Conservation (phyloP, 2,329 filamentous ascomycete species). For the Xylariaceae sp. region DNA sequence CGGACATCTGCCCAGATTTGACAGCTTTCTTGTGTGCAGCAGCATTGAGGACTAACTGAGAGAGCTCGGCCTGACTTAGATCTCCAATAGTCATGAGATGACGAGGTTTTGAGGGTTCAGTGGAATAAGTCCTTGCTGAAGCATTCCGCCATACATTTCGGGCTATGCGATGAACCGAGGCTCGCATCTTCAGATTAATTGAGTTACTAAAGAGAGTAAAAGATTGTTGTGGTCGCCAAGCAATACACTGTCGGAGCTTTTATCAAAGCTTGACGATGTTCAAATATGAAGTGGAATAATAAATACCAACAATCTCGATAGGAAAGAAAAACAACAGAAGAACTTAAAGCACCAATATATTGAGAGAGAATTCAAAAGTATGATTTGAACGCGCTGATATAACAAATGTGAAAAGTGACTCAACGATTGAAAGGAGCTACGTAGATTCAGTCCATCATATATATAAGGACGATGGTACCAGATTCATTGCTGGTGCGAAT, state of each 20-base stretch:
- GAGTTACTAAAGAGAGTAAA: neutral
- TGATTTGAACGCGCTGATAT: too few relatives aligned
- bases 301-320: too few relatives aligned
- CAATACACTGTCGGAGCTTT: too few relatives aligned
- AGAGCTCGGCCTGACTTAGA: conserved; percentile 79
- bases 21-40: conserved; percentile 75
- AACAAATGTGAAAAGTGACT: too few relatives aligned
- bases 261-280: too few relatives aligned
- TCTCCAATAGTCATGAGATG: conserved; percentile 94
- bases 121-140: conserved; percentile 48
- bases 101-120: conserved; percentile 57
- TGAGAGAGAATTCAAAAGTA: too few relatives aligned
- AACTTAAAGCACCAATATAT: too few relatives aligned
- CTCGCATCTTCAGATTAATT: conserved; percentile 33
- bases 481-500: conserved; percentile 17
- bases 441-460: too few relatives aligned
- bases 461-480: too few relatives aligned
- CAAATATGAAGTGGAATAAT: too few relatives aligned
- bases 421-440: too few relatives aligned
- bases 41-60: conserved; percentile 82
- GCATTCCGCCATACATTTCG: conserved; percentile 47
- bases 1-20: conserved; percentile 70
- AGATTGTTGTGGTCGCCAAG: neutral
- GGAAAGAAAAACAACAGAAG: too few relatives aligned
- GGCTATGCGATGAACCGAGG: conserved; percentile 29